Percentiles rank a stretch among this genome's conserved stretches.
Conservation (phyloP, 2,329 filamentous ascomycete species). For the Trichothecium roseum region DNA sequence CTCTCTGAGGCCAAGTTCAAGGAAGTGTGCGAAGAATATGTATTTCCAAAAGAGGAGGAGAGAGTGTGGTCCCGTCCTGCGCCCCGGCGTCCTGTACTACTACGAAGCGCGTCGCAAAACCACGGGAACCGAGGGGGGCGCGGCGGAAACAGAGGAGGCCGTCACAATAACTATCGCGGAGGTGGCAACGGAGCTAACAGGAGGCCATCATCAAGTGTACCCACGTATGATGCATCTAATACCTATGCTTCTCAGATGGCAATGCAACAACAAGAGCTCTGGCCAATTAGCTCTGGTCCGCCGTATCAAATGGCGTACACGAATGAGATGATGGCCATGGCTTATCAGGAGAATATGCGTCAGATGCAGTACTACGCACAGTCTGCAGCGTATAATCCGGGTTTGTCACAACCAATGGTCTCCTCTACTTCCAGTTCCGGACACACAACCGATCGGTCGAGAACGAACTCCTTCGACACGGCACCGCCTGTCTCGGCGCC, state of each 20-base stretch:
- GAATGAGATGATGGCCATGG: slow-evolving; percentile 28
- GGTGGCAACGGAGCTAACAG: slow-evolving; percentile 30
- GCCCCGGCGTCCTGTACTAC: slow-evolving; percentile 37
- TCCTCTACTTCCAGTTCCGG: slow-evolving; percentile 10
- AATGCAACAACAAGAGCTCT: slow-evolving; percentile 32
- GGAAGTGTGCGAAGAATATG: slow-evolving; percentile 78
- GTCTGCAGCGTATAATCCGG: slow-evolving; percentile 17
- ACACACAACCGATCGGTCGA: slow-evolving; percentile 36
- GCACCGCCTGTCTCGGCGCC: slow-evolving; percentile 51
- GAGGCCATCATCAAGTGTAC: slow-evolving; percentile 41
- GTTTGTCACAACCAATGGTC: slow-evolving; percentile 18
- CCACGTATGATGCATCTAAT: slow-evolving; percentile 34
- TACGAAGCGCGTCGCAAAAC: slow-evolving; percentile 52
- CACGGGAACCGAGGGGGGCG: slow-evolving; percentile 38
- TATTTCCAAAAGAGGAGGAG: slow-evolving; percentile 77
- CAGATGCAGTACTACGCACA: slow-evolving; percentile 24
- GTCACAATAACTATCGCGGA: slow-evolving; percentile 30
- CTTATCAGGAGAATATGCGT: slow-evolving; percentile 26
- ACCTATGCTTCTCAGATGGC: slow-evolving; percentile 33
- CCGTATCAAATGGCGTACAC: slow-evolving; percentile 16
- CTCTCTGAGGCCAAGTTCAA: slow-evolving; percentile 69
- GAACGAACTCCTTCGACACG: slow-evolving; percentile 55
- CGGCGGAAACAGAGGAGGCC: slow-evolving; percentile 36
- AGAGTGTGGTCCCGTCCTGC: slow-evolving; percentile 48
- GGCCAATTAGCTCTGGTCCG: slow-evolving; percentile 35